Evolutionary conservation across 345 rosid species (phyloP), one percentile per base, ranked within the genome.

Genomic region (Physaria fendleri): DNA sequence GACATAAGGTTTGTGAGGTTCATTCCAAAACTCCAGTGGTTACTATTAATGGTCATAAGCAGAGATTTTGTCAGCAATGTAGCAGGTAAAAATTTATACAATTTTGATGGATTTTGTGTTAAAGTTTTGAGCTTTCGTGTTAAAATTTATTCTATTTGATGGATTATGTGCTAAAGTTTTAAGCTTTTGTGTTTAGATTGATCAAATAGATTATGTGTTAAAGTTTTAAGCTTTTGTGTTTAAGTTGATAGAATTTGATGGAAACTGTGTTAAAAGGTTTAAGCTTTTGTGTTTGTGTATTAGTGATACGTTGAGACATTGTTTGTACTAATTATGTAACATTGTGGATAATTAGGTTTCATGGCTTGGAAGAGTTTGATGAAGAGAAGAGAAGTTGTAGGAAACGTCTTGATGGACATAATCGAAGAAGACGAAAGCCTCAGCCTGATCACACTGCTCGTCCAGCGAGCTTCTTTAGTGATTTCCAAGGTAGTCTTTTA

Each of bases 41-140:
- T 71, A 76, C 67, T 3, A 80, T 90, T 37, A 72, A 77, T 48
- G 90, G 92, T 24, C 74, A 65, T 25, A 84, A 79, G 47, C 92
- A 82, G 73, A 64, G 97, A 54, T 90, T 90, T 71, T 90, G 97
- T 66, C 97, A 90, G 62, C 97, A 90, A 78, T 90, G 97, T 62
- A 90, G 97, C 85, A 82, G 97, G 97, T 89, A 50, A 35, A 66
- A n/a, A n/a, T n/a, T n/a, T n/a, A n/a, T n/a, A n/a, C n/a, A n/a
- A n/a, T n/a, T n/a, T 6, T 37, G 39, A 24, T 55, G 4, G n/a
- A n/a, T n/a, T n/a, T n/a, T n/a, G n/a, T n/a, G n/a, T n/a, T n/a
- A n/a, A n/a, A n/a, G n/a, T n/a, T n/a, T n/a, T n/a, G n/a, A n/a
- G n/a, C n/a, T n/a, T n/a, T n/a, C n/a, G n/a, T n/a, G n/a, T n/a